Conservation (phyloP, 1,284 basidiomycete species). For the Cryptococcus sp. region DNA sequence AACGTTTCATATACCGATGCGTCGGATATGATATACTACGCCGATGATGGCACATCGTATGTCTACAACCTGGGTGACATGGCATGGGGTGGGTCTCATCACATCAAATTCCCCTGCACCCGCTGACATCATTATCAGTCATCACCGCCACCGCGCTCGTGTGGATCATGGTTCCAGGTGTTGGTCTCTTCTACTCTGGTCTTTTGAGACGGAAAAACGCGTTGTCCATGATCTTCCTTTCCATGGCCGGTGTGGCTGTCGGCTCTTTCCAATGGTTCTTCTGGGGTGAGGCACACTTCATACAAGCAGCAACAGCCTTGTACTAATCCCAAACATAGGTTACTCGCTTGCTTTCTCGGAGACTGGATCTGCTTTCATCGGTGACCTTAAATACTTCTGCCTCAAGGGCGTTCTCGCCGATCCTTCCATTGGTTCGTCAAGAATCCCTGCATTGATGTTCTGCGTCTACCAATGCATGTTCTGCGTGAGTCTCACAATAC, state of each 20-base stretch:
- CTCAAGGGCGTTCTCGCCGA: constrained; percentile 76
- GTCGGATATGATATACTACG: constrained; percentile 51
- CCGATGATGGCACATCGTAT: constrained; percentile 49
- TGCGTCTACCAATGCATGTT: constrained; percentile 66
- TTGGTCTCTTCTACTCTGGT: constrained; percentile 80
- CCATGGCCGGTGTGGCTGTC: constrained; percentile 73
- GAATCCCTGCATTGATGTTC: constrained; percentile 81
- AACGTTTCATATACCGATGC: constrained; percentile 48
- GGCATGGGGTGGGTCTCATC: constrained; percentile 23
- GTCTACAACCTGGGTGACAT: constrained; percentile 60
- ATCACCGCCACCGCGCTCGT: constrained; percentile 67
- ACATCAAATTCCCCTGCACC: background rate
- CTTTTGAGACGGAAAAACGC: constrained; percentile 82
- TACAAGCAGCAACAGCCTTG: background rate
- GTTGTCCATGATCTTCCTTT: constrained; percentile 85
- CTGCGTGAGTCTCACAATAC: constrained; percentile 33
- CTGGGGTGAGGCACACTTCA: constrained; percentile 40
- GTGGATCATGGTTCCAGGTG: constrained; percentile 89
- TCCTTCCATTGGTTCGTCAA: constrained; percentile 68
- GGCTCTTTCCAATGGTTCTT: constrained; percentile 61
- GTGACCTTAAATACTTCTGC: constrained; percentile 70
- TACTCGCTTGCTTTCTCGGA: constrained; percentile 57
- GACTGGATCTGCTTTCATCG: constrained; percentile 55
- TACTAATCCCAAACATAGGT: constrained; percentile 16
- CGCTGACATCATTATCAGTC: constrained; percentile 34